Conservation (phyloP, 192 early-diverging fungal genomes). For the Physocladia obscura region DNA sequence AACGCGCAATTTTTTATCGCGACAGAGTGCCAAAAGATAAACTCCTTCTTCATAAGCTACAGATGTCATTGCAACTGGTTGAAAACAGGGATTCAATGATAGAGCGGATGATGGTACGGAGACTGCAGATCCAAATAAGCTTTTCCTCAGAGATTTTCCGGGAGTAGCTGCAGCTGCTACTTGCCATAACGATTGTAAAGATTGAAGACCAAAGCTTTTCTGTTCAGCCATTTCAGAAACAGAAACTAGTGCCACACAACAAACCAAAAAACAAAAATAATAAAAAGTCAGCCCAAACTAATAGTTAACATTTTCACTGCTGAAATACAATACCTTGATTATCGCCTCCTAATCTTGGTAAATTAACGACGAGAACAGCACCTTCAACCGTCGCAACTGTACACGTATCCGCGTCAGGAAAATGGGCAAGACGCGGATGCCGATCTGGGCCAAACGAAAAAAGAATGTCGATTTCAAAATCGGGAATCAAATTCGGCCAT, state of each 20-base stretch:
- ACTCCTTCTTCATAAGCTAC: background rate
- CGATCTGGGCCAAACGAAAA: too few relatives aligned
- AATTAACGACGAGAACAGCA: slow-evolving; percentile 1
- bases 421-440: background rate
- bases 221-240: too few relatives aligned
- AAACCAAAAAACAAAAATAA: too few relatives aligned
- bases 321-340: background rate
- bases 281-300: too few relatives aligned
- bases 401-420: slow-evolving; percentile 8
- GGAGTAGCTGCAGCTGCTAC: too few relatives aligned
- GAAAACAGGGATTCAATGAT: background rate
- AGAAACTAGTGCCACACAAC: too few relatives aligned
- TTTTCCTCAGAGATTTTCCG: too few relatives aligned
- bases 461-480: too few relatives aligned
- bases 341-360: background rate
- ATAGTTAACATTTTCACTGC: background rate
- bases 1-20: background rate
- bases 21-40: background rate
- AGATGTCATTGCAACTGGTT: background rate
- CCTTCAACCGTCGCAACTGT: background rate
- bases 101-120: background rate
- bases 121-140: too few relatives aligned
- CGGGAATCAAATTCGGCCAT: too few relatives aligned
- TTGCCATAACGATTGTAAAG: too few relatives aligned
- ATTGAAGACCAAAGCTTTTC: too few relatives aligned